Evolutionary conservation across 345 rosid species (phyloP).

Genomic region (Aquilaria sinensis): DNA sequence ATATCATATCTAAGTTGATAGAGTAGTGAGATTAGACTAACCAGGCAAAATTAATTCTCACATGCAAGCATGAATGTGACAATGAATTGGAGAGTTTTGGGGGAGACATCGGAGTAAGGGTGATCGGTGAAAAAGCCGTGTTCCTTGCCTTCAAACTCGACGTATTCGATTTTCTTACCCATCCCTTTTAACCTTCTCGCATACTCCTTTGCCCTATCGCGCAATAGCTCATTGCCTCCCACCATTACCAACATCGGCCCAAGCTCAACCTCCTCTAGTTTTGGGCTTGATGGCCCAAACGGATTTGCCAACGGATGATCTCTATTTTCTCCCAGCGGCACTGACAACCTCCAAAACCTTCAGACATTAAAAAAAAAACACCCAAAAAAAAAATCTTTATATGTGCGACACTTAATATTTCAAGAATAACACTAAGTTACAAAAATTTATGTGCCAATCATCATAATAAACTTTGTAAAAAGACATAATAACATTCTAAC

Average conservation of each 20-base stretch:
- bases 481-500: too few relatives aligned
- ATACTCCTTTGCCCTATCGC: conserved; percentile 67
- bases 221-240: conserved; percentile 58
- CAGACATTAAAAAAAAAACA: not conserved
- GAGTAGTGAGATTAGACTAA: too few relatives aligned
- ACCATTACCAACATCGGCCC: conserved; percentile 64
- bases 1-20: not conserved
- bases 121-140: conserved; percentile 66
- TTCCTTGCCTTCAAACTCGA: conserved; percentile 53
- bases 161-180: conserved; percentile 49
- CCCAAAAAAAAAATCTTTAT: too few relatives aligned
- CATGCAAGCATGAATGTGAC: conserved; percentile 35
- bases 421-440: too few relatives aligned
- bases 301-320: conserved; percentile 83
- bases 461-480: too few relatives aligned
- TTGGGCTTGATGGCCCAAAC: conserved; percentile 57
- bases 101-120: conserved; percentile 42
- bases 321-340: conserved; percentile 60
- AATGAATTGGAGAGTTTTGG: conserved; percentile 32
- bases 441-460: too few relatives aligned
- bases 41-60: too few relatives aligned
- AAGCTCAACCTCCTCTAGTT: conserved; percentile 30
- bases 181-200: conserved; percentile 42
- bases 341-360: conserved; percentile 86
- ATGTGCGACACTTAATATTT: too few relatives aligned